Evolutionary conservation across 306 rosid species (phyloP), one percentile per base, ranked within the genome.

Genomic region (Pterocarpus santalinus): DNA sequence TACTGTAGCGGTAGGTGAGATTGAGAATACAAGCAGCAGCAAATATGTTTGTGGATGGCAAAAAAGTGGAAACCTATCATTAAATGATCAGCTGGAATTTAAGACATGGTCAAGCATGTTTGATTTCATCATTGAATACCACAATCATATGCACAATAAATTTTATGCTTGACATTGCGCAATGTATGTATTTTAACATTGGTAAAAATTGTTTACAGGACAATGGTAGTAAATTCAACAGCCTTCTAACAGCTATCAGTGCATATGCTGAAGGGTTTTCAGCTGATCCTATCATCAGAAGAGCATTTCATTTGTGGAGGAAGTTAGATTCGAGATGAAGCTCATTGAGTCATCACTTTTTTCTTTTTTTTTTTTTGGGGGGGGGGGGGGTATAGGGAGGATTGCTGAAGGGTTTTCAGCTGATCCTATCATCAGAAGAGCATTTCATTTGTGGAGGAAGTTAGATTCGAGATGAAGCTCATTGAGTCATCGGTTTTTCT

Each of bases 201-300:
- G 74, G 57, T 47, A 17, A n/a, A 9, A 57, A 67, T 43, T 74
- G 69, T 47, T 62, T 66, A 55, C 92, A 95, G 98, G 99, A 95
- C 72, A 53, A 89, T 16, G 98, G 99, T 61, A 91, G 84, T 67
- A 89, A 74, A 82, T 86, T 89, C 80, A 84, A 60, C 73, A 87
- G 88, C 76, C 92, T 89, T 61, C 82, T 86, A 82, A 86, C 86
- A 38, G 99, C 99, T 13, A 89, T 95, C 70, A 75, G 97, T 86
- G 99, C 97, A 28, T 93, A 95, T 16, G 99, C 98, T 2, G 97
- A 95, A 83, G 96, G 98, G 78, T 91, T 90, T 79, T 93, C 97
- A 2, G 95, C 97, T 15, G 94, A 95, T 81, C 92, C 96, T 34
- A 67, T 91, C 47, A 90, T 93, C 62, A 89, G 94, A 69, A 89